Conservation (phyloP, 2,329 filamentous ascomycete species). For the Ceratocystis huliohia region DNA sequence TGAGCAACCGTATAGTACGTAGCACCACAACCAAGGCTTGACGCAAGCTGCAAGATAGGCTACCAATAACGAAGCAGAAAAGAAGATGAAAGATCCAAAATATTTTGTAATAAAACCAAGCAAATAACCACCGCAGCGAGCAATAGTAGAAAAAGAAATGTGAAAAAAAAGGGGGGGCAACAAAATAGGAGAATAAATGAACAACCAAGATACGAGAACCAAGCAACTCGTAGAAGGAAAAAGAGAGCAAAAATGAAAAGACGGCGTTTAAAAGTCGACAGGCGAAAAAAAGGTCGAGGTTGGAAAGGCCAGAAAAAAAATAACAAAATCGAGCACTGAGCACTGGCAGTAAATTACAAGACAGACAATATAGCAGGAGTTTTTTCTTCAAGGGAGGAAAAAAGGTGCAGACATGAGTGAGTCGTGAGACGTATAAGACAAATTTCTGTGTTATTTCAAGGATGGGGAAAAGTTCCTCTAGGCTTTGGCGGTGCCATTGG, state of each 20-base stretch:
- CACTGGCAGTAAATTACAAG: neutral
- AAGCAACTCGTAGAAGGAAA: neutral
- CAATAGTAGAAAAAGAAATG: conserved; percentile 3
- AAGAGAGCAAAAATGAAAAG: neutral
- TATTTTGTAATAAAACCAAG: conserved; percentile 8
- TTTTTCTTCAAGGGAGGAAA: neutral
- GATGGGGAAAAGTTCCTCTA: neutral
- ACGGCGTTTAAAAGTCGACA: neutral
- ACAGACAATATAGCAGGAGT: neutral
- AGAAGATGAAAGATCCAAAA: neutral
- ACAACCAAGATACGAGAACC: conserved; percentile 7
- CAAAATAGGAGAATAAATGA: conserved; percentile 5
- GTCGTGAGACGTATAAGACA: neutral
- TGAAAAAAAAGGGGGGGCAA: neutral
- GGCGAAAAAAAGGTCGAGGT: neutral
- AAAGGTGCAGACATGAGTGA: neutral
- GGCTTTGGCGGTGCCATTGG: conserved; percentile 26
- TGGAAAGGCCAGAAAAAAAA: neutral
- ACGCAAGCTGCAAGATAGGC: neutral
- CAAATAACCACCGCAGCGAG: neutral
- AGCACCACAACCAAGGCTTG: neutral
- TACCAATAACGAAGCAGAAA: conserved; percentile 7
- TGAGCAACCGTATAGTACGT: too few relatives aligned
- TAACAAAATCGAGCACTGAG: neutral
- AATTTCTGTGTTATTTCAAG: neutral